Evolutionary conservation across 1,139 yeast genomes (phyloP).

Genomic region (Blastobotrys niveus): DNA sequence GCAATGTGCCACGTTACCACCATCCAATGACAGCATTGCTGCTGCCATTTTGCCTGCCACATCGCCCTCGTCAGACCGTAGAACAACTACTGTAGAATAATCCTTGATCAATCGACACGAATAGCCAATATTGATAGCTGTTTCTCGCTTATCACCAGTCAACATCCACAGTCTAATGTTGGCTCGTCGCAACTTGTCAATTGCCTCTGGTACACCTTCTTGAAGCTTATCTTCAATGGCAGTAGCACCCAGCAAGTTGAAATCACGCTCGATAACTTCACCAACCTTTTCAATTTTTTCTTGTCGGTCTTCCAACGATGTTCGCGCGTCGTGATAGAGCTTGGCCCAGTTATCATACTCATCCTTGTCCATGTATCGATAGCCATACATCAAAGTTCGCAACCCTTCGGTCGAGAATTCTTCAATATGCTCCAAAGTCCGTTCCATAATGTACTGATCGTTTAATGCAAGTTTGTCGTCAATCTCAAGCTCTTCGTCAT

Average conservation of each 20-base stretch:
- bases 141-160: constrained; percentile 96
- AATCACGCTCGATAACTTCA: constrained; percentile 56
- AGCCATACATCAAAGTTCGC: constrained; percentile 80
- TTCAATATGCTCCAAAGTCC: constrained; percentile 83
- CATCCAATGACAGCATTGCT: constrained; percentile 53
- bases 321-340: constrained; percentile 68
- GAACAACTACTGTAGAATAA: constrained; percentile 78
- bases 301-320: constrained; percentile 64
- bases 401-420: constrained; percentile 93
- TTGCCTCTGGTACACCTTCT: constrained; percentile 91
- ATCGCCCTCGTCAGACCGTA: constrained; percentile 51
- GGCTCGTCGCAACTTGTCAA: constrained; percentile 85
- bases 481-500: constrained; percentile 41
- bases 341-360: constrained; percentile 64
- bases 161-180: constrained; percentile 97
- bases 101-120: constrained; percentile 91
- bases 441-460: constrained; percentile 74
- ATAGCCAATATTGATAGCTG: constrained; percentile 95
- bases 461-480: constrained; percentile 60
- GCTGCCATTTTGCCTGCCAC: constrained; percentile 49
- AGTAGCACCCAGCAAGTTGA: constrained; percentile 81
- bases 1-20: constrained; percentile 81
- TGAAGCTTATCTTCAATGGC: constrained; percentile 97
- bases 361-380: constrained; percentile 56
- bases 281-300: constrained; percentile 68